Base-by-base conservation (phyloP, 352 stramenopile species). In the Porosira glacialis region DNA sequence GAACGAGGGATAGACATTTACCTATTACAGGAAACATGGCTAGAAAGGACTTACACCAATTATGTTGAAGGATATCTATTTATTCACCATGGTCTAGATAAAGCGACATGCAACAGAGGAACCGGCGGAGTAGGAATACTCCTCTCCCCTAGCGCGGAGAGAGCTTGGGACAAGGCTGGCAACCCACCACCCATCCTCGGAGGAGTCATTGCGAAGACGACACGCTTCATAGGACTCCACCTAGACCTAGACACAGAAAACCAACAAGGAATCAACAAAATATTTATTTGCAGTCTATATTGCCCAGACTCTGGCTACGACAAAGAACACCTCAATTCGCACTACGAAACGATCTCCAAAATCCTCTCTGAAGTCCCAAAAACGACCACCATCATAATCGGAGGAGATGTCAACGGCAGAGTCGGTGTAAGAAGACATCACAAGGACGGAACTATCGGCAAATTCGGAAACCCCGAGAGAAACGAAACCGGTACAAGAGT, bases 371-470 rank as follows among this genome's bases (percentile, higher is more conserved):
- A 53, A 26, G 7, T 43, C 28, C 55, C 43, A 38, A 10, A 53
- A n/a, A 24, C 49, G 0, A 15, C 44, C 1, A 28, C 1, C 11
- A 21, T 52, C 4, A 43, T 73, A 2, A 17, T 66, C 1, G 45
- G 53, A 36, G 36, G 43, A 31, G 63, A 73, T 30, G 10, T 66
- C 19, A 73, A 73, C 31, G 17, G n/a, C 2, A 51, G 33, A 28
- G 21, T 73, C 19, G 51, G 55, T 36, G 53, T 36, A 19, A 31
- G 47, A 19, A 10, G 4, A 36, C 24, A 2, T 26, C 21, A n/a
- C 19, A 24, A 38, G n/a, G 35, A 52, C 7, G 24, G 36, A 39
- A 39, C 39, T 0, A 33, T 66, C 21, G 63, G 63, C 43, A 28
- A 33, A 1, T 8, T 52, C 27, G 63, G 63, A 27, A 44, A 66